Base-by-base conservation (phyloP, 257 asterid species). In the Verbascum thapsus region DNA sequence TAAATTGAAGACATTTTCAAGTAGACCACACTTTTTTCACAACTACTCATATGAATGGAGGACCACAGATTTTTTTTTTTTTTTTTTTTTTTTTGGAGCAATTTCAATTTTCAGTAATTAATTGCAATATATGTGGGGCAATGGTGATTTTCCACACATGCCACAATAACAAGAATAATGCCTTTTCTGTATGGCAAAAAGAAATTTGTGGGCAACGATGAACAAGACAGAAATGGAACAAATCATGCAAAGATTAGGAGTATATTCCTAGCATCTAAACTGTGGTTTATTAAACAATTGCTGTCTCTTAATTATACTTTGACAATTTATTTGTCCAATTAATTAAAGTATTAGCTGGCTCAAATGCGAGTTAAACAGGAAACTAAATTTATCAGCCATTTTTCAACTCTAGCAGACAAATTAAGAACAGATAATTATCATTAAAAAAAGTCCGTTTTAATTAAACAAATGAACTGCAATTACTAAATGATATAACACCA, bases 201-300 rank as follows among this genome's bases (percentile, higher is more conserved):
- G n/a, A 9, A 39, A 39, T 26, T 26, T 44, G 18, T 10, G 10
- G 48, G 26, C 53, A 44, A 18, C 11, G 32, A 53, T 69, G 60
- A 73, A 10, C 26, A 35, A 6, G 70, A 73, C 61, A 62, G 12
- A 54, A 47, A 67, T 37, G 53, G 65, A 40, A 55, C 19, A 62
- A 66, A 59, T 66, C 77, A 72, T 60, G 77, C 54, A 15, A 10
- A 12, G 20, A 22, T 56, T 52, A 22, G 1, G 42, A 10, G 20
- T 18, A 35, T 7, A 13, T 54, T 2, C 43, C 8, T 0, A 30
- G 43, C 23, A 20, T 54, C 12, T 30, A 34, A 32, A 7, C 23
- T 13, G n/a, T n/a, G 26, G 8, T 53, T 26, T 26, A 5, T 23
- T 26, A 23, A 53, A 39, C 12, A 53, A 53, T 0, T 52, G 9